Percentiles rank a stretch among this genome's conserved stretches.
Conservation (phyloP, 768 basidiomycete genomes). For the Amanita phalloides region DNA sequence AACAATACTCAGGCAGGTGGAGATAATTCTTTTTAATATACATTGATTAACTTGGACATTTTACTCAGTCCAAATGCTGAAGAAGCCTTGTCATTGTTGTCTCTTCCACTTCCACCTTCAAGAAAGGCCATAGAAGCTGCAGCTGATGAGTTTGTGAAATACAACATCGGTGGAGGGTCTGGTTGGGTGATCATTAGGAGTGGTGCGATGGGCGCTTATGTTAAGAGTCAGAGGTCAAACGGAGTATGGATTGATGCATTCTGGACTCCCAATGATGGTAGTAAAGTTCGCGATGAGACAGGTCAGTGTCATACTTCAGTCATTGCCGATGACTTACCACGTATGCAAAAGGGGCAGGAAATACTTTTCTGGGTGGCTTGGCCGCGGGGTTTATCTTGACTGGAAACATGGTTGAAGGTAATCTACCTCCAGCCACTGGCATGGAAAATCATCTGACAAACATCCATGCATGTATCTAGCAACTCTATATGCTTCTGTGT, state of each 20-base stretch:
- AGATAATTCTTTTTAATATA: neutral
- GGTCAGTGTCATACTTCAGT: slow-evolving; percentile 25
- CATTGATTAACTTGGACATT: neutral
- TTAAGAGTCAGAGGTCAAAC: slow-evolving; percentile 28
- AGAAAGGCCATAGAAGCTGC: slow-evolving; percentile 54
- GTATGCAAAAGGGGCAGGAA: slow-evolving; percentile 71
- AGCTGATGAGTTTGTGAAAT: slow-evolving; percentile 46
- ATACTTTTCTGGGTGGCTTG: slow-evolving; percentile 79
- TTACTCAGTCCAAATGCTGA: slow-evolving; percentile 62
- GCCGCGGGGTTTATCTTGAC: slow-evolving; percentile 57
- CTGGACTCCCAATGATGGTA: slow-evolving; percentile 40
- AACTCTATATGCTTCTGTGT: slow-evolving; percentile 62
- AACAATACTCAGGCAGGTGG: slow-evolving; percentile 52
- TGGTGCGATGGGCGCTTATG: slow-evolving; percentile 62
- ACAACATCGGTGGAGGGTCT: slow-evolving; percentile 41
- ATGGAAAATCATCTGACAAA: slow-evolving; percentile 2
- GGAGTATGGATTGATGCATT: slow-evolving; percentile 66
- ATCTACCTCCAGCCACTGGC: slow-evolving; percentile 6
- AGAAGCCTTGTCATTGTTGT: slow-evolving; percentile 65
- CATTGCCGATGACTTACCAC: too few relatives aligned
- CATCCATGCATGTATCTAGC: slow-evolving; percentile 29
- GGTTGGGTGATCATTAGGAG: slow-evolving; percentile 69
- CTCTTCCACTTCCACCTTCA: slow-evolving; percentile 36
- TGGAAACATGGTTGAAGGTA: slow-evolving; percentile 59
- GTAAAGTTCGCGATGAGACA: slow-evolving; percentile 70